Conservation (phyloP, 495 filamentous ascomycete species). For the Penicillium goetzii region DNA sequence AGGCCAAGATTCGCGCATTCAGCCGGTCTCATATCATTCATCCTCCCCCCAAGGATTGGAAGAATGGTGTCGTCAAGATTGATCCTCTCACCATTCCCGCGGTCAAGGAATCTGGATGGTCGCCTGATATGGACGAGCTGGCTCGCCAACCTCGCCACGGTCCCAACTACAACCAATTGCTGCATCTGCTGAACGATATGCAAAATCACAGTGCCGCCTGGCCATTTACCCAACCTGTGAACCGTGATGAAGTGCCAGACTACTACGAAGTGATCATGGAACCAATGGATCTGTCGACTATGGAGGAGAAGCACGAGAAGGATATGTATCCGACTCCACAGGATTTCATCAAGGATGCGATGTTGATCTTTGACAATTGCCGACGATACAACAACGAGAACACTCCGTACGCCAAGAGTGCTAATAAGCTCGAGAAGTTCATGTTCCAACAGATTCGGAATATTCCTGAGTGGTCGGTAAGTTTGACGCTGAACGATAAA, state of each 20-base stretch:
- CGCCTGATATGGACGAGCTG: constrained; percentile 94
- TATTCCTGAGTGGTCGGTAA: constrained; percentile 93
- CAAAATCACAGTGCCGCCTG: constrained; percentile 90
- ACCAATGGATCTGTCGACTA: constrained; percentile 95
- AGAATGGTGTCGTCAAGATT: constrained; percentile 67
- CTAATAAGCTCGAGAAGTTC: constrained; percentile 93
- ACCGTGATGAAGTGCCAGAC: constrained; percentile 90
- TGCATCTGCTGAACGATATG: constrained; percentile 92
- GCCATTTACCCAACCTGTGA: constrained; percentile 95
- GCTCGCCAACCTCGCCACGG: constrained; percentile 96
- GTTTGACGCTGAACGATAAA: constrained; percentile 30
- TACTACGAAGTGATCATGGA: constrained; percentile 99
- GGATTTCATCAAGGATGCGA: constrained; percentile 90
- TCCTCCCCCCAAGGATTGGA: constrained; percentile 82
- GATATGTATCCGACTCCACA: constrained; percentile 90
- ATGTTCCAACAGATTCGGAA: constrained; percentile 94
- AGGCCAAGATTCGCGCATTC: constrained; percentile 91
- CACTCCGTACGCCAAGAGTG: constrained; percentile 92
- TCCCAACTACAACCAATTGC: constrained; percentile 90
- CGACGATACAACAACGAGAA: constrained; percentile 94
- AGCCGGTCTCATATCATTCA: constrained; percentile 89
- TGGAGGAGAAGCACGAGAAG: constrained; percentile 94
- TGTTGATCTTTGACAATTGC: constrained; percentile 93
- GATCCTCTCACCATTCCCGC: constrained; percentile 81
- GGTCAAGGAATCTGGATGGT: constrained; percentile 91